Evolutionary conservation across 176 grass and related monocot species (phyloP).

Genomic region (Phoenix dactylifera): DNA sequence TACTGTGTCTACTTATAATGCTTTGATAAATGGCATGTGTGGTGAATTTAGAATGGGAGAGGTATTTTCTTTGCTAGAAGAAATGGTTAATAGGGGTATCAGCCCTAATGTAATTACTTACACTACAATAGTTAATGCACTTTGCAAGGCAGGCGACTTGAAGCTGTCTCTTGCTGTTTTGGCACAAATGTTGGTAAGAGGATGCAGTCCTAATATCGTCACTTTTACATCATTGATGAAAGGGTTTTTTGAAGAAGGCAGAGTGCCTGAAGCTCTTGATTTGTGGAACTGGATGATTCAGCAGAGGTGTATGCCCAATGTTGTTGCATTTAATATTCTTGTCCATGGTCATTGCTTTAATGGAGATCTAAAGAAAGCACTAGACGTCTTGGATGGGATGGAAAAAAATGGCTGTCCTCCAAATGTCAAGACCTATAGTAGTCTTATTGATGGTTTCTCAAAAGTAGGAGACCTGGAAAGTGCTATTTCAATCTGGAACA

Average conservation of each 20-base stretch:
- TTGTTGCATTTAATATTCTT: slow-evolving; percentile 67
- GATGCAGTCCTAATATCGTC: slow-evolving; percentile 47
- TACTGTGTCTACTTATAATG: slow-evolving; percentile 40
- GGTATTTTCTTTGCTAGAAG: slow-evolving; percentile 32
- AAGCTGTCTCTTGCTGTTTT: slow-evolving; percentile 45
- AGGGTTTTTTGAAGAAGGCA: slow-evolving; percentile 42
- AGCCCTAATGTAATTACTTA: slow-evolving; percentile 53
- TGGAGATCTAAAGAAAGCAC: slow-evolving; percentile 31
- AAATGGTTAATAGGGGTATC: slow-evolving; percentile 41
- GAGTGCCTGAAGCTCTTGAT: slow-evolving; percentile 36
- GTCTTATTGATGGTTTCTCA: slow-evolving; percentile 64
- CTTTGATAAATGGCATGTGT: slow-evolving; percentile 39
- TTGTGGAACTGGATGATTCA: slow-evolving; percentile 70
- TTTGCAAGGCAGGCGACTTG: slow-evolving; percentile 44
- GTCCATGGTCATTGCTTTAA: slow-evolving; percentile 53
- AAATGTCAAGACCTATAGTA: slow-evolving; percentile 49
- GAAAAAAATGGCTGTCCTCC: slow-evolving; percentile 37
- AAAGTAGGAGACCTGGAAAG: slow-evolving; percentile 53
- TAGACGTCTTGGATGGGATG: slow-evolving; percentile 45
- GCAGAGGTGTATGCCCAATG: slow-evolving; percentile 43
- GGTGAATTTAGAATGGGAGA: slow-evolving; percentile 37
- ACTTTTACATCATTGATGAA: slow-evolving; percentile 48
- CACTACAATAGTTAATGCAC: slow-evolving; percentile 41
- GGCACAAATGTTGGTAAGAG: slow-evolving; percentile 57
- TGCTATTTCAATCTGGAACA: slow-evolving; percentile 57